These are phyloP conservation scores for Solanum chmielewskii DNA, from an alignment of 257 asterid species.

Conservation along the genomic window DNA sequence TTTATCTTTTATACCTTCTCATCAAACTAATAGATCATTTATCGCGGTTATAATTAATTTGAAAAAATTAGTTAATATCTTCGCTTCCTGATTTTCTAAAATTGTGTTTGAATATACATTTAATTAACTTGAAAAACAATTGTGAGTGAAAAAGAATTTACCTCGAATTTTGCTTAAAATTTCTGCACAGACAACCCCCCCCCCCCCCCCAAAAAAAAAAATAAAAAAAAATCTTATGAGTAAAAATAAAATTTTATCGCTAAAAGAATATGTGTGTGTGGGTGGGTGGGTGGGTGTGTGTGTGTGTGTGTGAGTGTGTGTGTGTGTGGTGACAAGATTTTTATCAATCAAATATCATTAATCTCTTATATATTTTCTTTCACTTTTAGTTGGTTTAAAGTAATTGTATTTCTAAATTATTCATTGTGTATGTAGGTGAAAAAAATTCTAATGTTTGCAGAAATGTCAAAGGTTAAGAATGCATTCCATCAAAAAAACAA, in stretches of 20 bases:
- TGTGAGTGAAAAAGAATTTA: background rate
- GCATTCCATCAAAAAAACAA: background rate
- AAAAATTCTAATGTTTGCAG: background rate
- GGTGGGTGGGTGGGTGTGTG: rapidly evolving
- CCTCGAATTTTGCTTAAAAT: background rate
- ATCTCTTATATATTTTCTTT: too few relatives aligned
- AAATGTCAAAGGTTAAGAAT: background rate
- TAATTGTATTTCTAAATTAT: too few relatives aligned
- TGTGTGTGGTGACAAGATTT: too few relatives aligned
- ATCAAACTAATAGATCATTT: background rate
- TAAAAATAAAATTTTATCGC: too few relatives aligned
- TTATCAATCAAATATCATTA: too few relatives aligned
- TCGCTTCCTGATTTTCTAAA: background rate
- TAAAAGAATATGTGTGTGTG: too few relatives aligned
- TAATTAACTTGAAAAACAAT: background rate
- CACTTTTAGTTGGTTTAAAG: too few relatives aligned
- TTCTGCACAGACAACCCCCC: too few relatives aligned
- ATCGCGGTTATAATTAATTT: background rate
- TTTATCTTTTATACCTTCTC: background rate
- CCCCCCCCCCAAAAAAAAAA: too few relatives aligned
- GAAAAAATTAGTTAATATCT: background rate
- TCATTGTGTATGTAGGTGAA: too few relatives aligned
- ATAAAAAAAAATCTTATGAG: too few relatives aligned
- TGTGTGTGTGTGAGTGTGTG: rapidly evolving
- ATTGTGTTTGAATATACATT: background rate